Base-by-base conservation (phyloP, 495 filamentous ascomycete species). In the Aspergillus diversus region DNA sequence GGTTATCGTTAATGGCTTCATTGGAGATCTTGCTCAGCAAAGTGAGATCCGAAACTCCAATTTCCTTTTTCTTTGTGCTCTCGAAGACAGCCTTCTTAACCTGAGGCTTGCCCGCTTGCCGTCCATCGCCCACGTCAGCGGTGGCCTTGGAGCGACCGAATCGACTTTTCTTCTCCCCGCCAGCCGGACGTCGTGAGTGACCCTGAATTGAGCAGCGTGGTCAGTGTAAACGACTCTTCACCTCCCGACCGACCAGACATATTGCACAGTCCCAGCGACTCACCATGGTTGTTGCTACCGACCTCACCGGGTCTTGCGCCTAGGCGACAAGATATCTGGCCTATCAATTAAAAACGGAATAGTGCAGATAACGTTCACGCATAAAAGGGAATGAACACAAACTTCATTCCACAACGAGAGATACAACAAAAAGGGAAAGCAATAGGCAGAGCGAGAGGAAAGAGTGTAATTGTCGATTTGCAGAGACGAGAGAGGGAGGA, bases 1-100 rank as follows among this genome's bases (percentile, higher is more conserved):
- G 71, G 76, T 99, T 99, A 60, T 97, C 94, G 77, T 99, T 99
- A 81, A 99, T 99, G 16, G 93, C 93, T 75, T 99, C 96, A 73
- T 98, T 97, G 63, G 93, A 95, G 63, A 99, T 95, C 79, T 98
- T 97, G 80, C 92, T 96, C 68, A 99, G 90, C 63, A 99, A 82
- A 5, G 96, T 99, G 67, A 99, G 84, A 83, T 99, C 96, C 17
- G 96, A 97, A 33, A 99, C 94, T 59, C 96, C 96, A 65, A 98
- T 94, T 77, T 98, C 93, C 86, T 97, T 98, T 87, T 97, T 98
- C 85, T 97, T 97, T 57, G 87, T 90, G 27, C 85, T 92, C 77
- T 99, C 96, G 76, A 94, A 99, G 27, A 89, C 89, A 53, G 96
- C 96, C 80, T 97, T 98, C 78, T 92, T 94, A 66, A 96, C 90